These are phyloP conservation scores for Marchantia polymorpha DNA, from an alignment of 225 moss, liverwort and hornwort genomes.

Conservation along the genomic window DNA sequence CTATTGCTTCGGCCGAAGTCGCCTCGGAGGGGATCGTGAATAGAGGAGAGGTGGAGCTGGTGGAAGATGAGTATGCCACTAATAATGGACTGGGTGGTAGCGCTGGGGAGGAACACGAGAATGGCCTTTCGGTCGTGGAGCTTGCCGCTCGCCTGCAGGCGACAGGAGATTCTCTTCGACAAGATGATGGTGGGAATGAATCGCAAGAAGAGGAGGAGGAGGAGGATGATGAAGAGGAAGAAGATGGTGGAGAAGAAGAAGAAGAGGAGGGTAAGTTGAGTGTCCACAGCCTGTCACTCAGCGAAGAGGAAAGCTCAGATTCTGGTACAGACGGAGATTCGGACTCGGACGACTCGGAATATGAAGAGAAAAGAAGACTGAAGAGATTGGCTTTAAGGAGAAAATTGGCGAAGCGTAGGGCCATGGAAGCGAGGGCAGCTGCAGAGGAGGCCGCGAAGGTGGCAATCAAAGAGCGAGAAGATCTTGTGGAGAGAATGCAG, in stretches of 20 bases:
- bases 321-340: constrained; percentile 61
- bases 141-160: not conserved
- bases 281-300: constrained; percentile 4
- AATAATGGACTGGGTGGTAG: not conserved
- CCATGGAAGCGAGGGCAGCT: constrained; percentile 49
- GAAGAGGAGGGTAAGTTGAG: constrained; percentile 22
- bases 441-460: constrained; percentile 67
- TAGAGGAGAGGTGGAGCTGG: not conserved
- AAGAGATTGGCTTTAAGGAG: constrained; percentile 51
- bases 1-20: not conserved
- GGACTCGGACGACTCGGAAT: constrained; percentile 73
- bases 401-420: constrained; percentile 52
- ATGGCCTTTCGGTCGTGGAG: not conserved
- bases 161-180: not conserved
- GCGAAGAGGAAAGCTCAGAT: constrained; percentile 43
- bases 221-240: too few species aligned
- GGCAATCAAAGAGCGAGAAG: constrained; percentile 63
- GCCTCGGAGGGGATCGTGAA: not conserved
- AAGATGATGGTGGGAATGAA: constrained; percentile 2
- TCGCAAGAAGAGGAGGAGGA: constrained; percentile 22
- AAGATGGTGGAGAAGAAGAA: not conserved
- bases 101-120: not conserved
- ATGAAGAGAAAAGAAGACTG: constrained; percentile 59
- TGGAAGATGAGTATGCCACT: not conserved
- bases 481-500: constrained; percentile 59